Evolutionary conservation across 306 rosid genomes (phyloP), one percentile per base, ranked within the genome.

Genomic region (Quercus engelmannii): DNA sequence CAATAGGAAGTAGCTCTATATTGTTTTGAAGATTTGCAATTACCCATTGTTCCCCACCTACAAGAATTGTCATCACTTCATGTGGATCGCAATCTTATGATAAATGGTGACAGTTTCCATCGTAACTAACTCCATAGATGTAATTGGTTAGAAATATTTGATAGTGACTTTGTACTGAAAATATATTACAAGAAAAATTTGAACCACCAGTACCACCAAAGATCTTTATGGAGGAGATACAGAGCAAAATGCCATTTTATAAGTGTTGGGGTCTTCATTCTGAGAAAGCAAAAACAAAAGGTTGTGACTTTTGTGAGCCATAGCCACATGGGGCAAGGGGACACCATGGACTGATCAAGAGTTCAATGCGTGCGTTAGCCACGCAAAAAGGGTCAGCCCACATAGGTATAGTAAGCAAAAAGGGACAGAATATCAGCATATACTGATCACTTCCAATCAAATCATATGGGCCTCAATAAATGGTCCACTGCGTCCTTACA

Each of bases 261-360:
- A 41, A 49, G 54, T 12, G 17, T 67, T 49, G 43, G 59, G 54
- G 76, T 55, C 58, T 69, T 41, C 64, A 21, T 31, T 79, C 54
- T 49, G 54, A 54, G 52, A 69, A 70, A 31, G 73, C 23, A 30
- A 63, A 79, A 38, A 68, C 59, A 6, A 76, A 62, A 71, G 67
- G 56, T 5, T 72, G 20, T 43, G 62, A 23, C 56, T 73, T 75
- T 54, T 64, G 69, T 65, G 21, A 72, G 26, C 17, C 41, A 55
- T 46, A 20, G 19, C 74, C 87, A 80, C 82, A 76, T 84, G 84
- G 78, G 55, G 43, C 0, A 7, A 49, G 84, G 81, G 84, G 84
- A 65, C 82, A 65, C 82, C 79, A 76, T 56, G 1, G 20, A 33
- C 56, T 5, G 74, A 61, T 13, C 74, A 23, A 54, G 59, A 54